Percentiles rank a stretch among this genome's conserved stretches.
phyloP scores from a whole-genome alignment of 371 early-diverging fungal species.

The Rhizopus sp. region DNA sequence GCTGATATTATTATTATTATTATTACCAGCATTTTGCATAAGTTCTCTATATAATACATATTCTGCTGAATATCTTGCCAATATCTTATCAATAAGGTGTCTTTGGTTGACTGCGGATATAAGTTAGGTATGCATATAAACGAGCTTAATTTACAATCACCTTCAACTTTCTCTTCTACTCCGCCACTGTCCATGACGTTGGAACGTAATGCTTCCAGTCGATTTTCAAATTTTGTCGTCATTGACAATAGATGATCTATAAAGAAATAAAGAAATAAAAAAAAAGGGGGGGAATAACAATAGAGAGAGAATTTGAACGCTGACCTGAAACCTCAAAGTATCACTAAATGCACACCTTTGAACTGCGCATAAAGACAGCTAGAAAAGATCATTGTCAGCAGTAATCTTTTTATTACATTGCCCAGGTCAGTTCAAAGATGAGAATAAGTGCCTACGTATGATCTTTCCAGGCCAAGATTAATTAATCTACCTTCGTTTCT shows the following conservation, averaged over 20 bases:
- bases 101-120: slow-evolving; percentile 76
- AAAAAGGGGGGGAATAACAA: neutral
- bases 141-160: slow-evolving; percentile 23
- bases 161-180: slow-evolving; percentile 64
- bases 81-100: slow-evolving; percentile 91
- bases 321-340: too few species aligned
- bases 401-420: too few species aligned
- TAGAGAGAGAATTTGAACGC: too few species aligned
- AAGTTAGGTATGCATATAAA: neutral
- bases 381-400: too few species aligned
- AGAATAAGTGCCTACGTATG: too few species aligned
- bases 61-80: slow-evolving; percentile 86
- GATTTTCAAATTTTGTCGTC: slow-evolving; percentile 11
- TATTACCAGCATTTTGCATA: slow-evolving; percentile 61
- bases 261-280: neutral
- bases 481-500: too few species aligned
- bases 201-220: slow-evolving; percentile 39
- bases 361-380: too few species aligned
- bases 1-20: neutral
- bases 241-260: slow-evolving; percentile 1
- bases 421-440: too few species aligned
- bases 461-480: too few species aligned
- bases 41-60: slow-evolving; percentile 75
- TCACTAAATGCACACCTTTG: neutral
- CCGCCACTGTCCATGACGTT: slow-evolving; percentile 51